Evolutionary conservation across 768 basidiomycete genomes (phyloP).

Genomic region (Naganishia onofrii): DNA sequence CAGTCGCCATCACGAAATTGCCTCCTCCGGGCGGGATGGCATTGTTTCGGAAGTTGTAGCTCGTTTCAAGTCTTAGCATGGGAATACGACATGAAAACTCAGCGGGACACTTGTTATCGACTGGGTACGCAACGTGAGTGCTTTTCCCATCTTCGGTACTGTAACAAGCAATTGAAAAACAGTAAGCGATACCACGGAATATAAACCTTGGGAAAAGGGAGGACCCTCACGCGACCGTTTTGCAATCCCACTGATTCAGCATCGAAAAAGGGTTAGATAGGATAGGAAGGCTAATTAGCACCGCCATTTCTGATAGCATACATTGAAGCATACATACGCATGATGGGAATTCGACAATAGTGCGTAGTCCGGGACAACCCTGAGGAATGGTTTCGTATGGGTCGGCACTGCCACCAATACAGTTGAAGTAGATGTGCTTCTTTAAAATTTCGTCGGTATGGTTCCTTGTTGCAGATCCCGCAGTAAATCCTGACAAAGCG

Average conservation of each 20-base stretch:
- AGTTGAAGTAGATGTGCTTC: constrained; percentile 1
- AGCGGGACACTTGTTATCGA: neutral
- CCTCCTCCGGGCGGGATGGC: neutral
- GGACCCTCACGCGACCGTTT: neutral
- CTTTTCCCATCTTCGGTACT: constrained; percentile 19
- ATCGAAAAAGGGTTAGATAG: neutral
- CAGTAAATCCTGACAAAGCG: neutral
- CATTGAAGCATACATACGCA: neutral
- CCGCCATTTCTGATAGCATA: neutral
- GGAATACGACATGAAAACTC: neutral
- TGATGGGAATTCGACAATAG: constrained; percentile 13
- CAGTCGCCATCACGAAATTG: constrained; percentile 2
- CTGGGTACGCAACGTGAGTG: constrained; percentile 10
- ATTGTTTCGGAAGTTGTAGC: neutral
- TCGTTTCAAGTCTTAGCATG: constrained; percentile 12
- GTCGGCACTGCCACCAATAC: neutral
- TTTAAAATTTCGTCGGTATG: constrained; percentile 1
- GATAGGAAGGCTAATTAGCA: neutral
- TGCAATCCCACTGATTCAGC: constrained; percentile 11
- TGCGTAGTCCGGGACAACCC: constrained; percentile 1
- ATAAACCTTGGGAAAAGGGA: neutral
- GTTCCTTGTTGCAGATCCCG: neutral
- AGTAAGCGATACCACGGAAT: no score
- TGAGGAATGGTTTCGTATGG: constrained; percentile 8
- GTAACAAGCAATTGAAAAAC: neutral